A percentile compares a stretch with the other conserved stretches of the same genome.
These are phyloP conservation scores for Fraxinus excelsior DNA, from an alignment of 257 asterid genomes.

Conservation along the genomic window DNA sequence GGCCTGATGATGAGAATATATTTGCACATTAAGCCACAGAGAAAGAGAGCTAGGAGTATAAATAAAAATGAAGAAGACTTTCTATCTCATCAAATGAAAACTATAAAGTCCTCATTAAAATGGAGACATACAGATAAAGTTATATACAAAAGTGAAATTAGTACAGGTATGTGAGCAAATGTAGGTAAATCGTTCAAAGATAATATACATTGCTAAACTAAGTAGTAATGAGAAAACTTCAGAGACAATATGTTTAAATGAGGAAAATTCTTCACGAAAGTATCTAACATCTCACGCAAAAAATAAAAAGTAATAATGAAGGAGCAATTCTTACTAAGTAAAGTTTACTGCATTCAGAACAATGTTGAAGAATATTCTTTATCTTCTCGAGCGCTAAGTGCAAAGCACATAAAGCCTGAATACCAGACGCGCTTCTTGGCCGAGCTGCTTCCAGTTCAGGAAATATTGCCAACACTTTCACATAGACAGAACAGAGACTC, in stretches of 20 bases:
- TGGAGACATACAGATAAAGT: not conserved
- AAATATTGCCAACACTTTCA: conserved; percentile 78
- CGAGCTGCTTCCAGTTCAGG: conserved; percentile 96
- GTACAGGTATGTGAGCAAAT: not conserved
- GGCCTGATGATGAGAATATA: conserved; percentile 56
- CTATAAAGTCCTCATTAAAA: conserved; percentile 2
- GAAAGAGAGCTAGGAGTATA: not conserved
- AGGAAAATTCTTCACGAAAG: not conserved
- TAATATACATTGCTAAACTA: not conserved
- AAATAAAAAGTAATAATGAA: not conserved
- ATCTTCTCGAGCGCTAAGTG: conserved; percentile 99
- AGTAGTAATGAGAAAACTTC: not conserved
- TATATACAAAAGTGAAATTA: not conserved
- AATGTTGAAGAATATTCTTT: conserved; percentile 89
- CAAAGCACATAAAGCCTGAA: conserved; percentile 95
- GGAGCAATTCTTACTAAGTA: conserved; percentile 65
- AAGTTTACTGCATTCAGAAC: conserved; percentile 95
- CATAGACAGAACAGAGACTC: conserved; percentile 67
- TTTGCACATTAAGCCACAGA: conserved; percentile 11
- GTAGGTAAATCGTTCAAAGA: not conserved
- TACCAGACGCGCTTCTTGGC: conserved; percentile 97
- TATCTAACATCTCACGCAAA: not conserved
- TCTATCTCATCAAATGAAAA: not conserved
- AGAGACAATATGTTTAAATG: not conserved
- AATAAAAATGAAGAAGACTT: not conserved